Conservation (phyloP, 1,139 yeast species). For the Diutina ranongensis region DNA sequence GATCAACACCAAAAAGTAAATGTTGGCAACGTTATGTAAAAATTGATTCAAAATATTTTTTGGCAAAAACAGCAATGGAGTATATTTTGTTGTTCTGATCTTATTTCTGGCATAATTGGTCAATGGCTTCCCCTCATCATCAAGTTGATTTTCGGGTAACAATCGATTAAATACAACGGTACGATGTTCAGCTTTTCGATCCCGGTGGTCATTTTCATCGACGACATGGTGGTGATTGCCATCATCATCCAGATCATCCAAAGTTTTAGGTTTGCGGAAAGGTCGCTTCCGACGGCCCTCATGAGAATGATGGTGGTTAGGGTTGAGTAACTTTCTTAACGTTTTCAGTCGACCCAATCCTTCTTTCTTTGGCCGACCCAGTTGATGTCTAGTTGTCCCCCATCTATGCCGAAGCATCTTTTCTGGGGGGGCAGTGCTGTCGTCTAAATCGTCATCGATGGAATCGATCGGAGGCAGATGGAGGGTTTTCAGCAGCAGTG, state of each 20-base stretch:
- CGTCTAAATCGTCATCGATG: background rate
- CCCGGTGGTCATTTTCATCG: conserved; percentile 1
- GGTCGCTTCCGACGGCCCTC: conserved; percentile 2
- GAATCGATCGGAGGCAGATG: background rate
- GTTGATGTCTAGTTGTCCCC: conserved; percentile 79
- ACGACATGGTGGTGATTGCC: background rate
- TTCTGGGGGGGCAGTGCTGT: background rate
- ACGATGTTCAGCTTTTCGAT: conserved; percentile 4
- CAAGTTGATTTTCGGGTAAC: background rate
- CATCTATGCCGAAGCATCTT: conserved; percentile 66
- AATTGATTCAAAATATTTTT: conserved; percentile 41
- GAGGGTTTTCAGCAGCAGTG: conserved; percentile 5
- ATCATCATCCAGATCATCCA: conserved; percentile 2
- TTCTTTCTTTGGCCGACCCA: conserved; percentile 50
- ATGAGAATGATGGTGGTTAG: conserved; percentile 1
- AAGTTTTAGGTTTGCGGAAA: conserved; percentile 1
- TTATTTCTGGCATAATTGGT: conserved; percentile 39
- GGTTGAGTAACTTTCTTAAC: conserved; percentile 15
- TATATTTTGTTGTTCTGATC: conserved; percentile 49
- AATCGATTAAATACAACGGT: conserved; percentile 3
- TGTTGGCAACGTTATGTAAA: conserved; percentile 39
- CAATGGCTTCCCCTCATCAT: conserved; percentile 18
- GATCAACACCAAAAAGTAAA: conserved; percentile 39
- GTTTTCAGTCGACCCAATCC: conserved; percentile 37
- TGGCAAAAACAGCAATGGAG: conserved; percentile 44